Conservation (phyloP, 164 flowering plant species). For the Cinnamomum micranthum region DNA sequence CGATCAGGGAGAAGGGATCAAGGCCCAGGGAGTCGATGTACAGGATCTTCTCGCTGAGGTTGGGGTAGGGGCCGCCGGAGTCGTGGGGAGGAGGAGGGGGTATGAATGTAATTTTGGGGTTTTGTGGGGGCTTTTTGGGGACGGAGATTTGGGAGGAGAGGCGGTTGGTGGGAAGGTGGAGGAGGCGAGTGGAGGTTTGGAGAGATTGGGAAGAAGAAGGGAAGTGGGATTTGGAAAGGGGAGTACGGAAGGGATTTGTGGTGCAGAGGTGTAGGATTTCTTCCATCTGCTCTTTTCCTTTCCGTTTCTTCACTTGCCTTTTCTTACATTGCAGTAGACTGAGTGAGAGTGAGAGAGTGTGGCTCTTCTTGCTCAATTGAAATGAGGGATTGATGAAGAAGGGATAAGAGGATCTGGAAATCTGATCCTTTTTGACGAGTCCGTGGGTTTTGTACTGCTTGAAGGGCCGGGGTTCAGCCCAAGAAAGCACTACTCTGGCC, state of each 20-base stretch:
- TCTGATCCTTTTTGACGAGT: background rate
- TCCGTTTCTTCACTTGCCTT: background rate
- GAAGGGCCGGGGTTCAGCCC: too few relatives aligned
- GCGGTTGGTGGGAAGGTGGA: constrained; percentile 25
- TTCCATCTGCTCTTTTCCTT: constrained; percentile 23
- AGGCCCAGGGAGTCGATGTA: constrained; percentile 83
- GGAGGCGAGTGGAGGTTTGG: constrained; percentile 16
- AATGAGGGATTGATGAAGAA: background rate
- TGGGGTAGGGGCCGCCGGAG: constrained; percentile 1
- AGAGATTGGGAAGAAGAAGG: constrained; percentile 14
- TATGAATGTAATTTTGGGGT: constrained; percentile 19
- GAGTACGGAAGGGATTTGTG: constrained; percentile 11
- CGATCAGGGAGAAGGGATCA: constrained; percentile 53
- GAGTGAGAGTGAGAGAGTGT: background rate
- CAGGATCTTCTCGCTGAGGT: constrained; percentile 61
- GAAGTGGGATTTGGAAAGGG: background rate
- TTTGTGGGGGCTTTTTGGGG: constrained; percentile 17
- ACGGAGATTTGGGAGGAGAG: constrained; percentile 18
- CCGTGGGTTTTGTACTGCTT: too few relatives aligned
- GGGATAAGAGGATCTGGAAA: constrained; percentile 1
- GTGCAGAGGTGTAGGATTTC: constrained; percentile 33
- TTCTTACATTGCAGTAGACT: background rate
- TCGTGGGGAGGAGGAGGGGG: constrained; percentile 2
- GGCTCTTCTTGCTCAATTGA: too few relatives aligned
- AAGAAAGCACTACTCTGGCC: too few relatives aligned